Percentiles rank a stretch among this genome's conserved stretches.
These are phyloP conservation scores for Brassica cretica DNA, from an alignment of 345 rosid species.

Conservation along the genomic window DNA sequence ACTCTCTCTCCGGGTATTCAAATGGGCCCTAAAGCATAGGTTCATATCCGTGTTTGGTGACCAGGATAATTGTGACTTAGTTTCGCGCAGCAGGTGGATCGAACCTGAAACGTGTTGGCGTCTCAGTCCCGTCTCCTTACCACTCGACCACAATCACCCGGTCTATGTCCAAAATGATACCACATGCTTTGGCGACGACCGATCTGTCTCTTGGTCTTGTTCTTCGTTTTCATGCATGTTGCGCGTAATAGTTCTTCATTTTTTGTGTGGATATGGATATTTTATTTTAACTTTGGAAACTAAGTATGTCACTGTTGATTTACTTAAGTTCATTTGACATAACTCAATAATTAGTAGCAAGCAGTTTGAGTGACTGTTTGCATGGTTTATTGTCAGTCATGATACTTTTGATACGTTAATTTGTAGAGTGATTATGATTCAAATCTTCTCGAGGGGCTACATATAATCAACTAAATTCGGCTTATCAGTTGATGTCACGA, in stretches of 20 bases:
- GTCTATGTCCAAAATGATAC: slow-evolving; percentile 23
- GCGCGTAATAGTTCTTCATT: not conserved
- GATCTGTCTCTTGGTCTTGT: not conserved
- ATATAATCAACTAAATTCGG: not conserved
- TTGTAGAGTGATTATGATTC: not conserved
- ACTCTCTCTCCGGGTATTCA: too few relatives aligned
- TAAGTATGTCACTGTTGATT: not conserved
- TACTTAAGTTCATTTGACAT: not conserved
- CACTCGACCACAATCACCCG: too few relatives aligned
- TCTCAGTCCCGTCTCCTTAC: too few relatives aligned
- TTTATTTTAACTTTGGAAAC: not conserved
- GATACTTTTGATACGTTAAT: not conserved
- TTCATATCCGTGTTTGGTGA: too few relatives aligned
- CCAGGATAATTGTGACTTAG: too few relatives aligned
- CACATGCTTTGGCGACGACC: slow-evolving; percentile 8
- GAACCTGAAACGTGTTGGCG: too few relatives aligned
- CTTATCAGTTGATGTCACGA: slow-evolving; percentile 4
- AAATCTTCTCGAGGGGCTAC: not conserved
- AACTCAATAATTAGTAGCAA: not conserved
- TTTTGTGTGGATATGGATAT: not conserved
- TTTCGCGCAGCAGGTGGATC: too few relatives aligned
- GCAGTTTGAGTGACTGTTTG: not conserved
- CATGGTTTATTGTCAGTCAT: not conserved
- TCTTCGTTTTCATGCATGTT: not conserved
- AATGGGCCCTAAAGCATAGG: too few relatives aligned